A percentile compares a stretch with the other conserved stretches of the same genome.
These are phyloP conservation scores for Colletotrichum somersetense DNA, from an alignment of 2,329 filamentous ascomycete genomes.

Conservation along the genomic window DNA sequence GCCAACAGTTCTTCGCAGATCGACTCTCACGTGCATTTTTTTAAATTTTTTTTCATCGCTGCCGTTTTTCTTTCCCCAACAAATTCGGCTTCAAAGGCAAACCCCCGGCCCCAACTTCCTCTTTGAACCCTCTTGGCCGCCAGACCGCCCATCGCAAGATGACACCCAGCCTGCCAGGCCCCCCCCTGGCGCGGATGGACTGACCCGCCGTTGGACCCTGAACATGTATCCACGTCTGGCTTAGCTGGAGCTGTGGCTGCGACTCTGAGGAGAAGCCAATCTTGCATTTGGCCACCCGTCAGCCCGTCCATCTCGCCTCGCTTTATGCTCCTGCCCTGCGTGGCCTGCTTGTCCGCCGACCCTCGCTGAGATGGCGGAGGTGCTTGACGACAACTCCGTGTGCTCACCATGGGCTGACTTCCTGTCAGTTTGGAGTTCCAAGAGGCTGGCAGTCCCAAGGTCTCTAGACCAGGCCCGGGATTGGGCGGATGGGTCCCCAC, in stretches of 20 bases:
- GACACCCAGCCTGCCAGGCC: slow-evolving; percentile 25
- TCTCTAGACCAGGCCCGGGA: not conserved
- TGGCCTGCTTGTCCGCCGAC: slow-evolving; percentile 15
- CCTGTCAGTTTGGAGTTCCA: not conserved
- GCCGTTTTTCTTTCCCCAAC: slow-evolving; percentile 33
- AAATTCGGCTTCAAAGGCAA: slow-evolving; percentile 39
- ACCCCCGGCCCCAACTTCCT: slow-evolving; percentile 39
- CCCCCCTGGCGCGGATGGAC: slow-evolving; percentile 20
- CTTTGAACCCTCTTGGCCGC: slow-evolving; percentile 41
- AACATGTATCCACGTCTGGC: slow-evolving; percentile 19
- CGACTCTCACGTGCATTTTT: slow-evolving; percentile 38
- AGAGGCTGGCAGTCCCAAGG: not conserved
- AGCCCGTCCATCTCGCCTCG: not conserved
- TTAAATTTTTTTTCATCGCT: not conserved
- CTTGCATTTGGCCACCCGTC: slow-evolving; percentile 34
- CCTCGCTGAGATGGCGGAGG: not conserved
- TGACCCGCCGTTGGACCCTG: slow-evolving; percentile 37
- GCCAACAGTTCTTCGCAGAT: slow-evolving; percentile 36
- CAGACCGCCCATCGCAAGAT: slow-evolving; percentile 41
- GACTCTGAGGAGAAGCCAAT: slow-evolving; percentile 30
- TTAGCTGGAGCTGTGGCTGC: slow-evolving; percentile 22
- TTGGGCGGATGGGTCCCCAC: not conserved
- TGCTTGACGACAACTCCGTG: slow-evolving; percentile 3
- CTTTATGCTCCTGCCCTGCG: not conserved
- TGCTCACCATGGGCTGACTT: not conserved